Percentiles rank a stretch among this genome's conserved stretches.
Conservation (phyloP, 225 moss, liverwort and hornwort genomes). For the Straminergon stramineum region DNA sequence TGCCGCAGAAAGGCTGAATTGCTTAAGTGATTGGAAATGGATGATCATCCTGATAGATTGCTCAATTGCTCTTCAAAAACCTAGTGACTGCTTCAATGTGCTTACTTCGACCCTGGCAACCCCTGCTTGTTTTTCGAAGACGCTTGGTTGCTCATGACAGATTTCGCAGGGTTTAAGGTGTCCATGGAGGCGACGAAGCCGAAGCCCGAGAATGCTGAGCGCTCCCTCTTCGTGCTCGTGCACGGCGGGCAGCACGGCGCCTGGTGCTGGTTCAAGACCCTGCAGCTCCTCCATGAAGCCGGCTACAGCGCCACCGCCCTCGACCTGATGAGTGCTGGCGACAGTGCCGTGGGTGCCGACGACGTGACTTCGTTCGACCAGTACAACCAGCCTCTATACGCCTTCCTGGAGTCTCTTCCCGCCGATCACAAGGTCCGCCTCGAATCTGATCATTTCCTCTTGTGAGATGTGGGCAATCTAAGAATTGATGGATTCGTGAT, state of each 20-base stretch:
- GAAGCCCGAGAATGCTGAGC: background rate
- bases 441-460: background rate
- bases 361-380: constrained; percentile 19
- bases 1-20: too few relatives aligned
- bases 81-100: background rate
- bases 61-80: background rate
- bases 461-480: background rate
- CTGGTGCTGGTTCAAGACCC: constrained; percentile 39
- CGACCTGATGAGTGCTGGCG: constrained; percentile 35
- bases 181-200: background rate
- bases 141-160: background rate
- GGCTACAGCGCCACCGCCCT: constrained; percentile 17
- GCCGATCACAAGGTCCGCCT: constrained; percentile 6
- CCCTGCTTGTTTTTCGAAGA: background rate
- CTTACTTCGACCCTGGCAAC: background rate
- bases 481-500: background rate
- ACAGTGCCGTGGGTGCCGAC: constrained; percentile 6
- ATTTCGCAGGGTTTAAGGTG: background rate
- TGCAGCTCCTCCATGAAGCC: constrained; percentile 12
- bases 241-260: constrained; percentile 38
- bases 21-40: too few relatives aligned
- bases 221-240: constrained; percentile 17
- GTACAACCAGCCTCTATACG: constrained; percentile 20
- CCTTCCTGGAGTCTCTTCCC: constrained; percentile 9
- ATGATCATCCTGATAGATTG: too few relatives aligned